phyloP scores from a whole-genome alignment of 192 early-diverging fungal species.

The Glomus cerebriforme region DNA sequence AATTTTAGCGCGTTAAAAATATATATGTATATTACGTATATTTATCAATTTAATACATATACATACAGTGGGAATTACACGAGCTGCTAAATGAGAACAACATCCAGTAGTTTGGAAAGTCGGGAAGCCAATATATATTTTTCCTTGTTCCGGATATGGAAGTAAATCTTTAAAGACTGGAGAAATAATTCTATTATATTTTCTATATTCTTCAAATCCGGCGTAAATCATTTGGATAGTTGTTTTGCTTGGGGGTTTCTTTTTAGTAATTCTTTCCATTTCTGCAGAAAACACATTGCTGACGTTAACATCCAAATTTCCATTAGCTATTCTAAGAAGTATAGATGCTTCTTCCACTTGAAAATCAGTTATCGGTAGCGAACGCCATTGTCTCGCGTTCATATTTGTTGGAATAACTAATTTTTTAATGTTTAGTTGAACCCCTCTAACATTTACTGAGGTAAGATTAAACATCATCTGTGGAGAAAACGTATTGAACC shows the following conservation, averaged over 20 bases:
- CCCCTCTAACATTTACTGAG: conserved; percentile 57
- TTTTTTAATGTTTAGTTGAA: conserved; percentile 57
- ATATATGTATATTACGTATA: background rate
- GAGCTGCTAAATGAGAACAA: conserved; percentile 73
- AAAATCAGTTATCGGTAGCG: conserved; percentile 20
- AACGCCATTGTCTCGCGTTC: background rate
- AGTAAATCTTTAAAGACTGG: conserved; percentile 77
- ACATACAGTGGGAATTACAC: conserved; percentile 82
- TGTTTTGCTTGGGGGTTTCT: conserved; percentile 73
- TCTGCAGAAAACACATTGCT: conserved; percentile 61
- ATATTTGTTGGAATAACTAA: conserved; percentile 39
- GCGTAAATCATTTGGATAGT: conserved; percentile 72
- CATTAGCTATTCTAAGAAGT: conserved; percentile 73
- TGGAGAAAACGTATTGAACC: conserved; percentile 59
- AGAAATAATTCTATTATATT: background rate
- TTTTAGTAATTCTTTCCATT: conserved; percentile 90
- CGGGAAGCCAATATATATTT: conserved; percentile 87
- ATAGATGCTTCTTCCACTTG: conserved; percentile 52
- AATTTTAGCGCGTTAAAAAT: background rate
- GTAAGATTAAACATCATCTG: conserved; percentile 71
- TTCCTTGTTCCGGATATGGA: conserved; percentile 74
- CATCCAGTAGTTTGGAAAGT: conserved; percentile 92
- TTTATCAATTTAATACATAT: background rate
- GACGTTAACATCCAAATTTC: conserved; percentile 57
- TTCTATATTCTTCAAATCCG: conserved; percentile 73